phyloP scores from a whole-genome alignment of 148 eudicot species.

The Rhododendron griersonianum region DNA sequence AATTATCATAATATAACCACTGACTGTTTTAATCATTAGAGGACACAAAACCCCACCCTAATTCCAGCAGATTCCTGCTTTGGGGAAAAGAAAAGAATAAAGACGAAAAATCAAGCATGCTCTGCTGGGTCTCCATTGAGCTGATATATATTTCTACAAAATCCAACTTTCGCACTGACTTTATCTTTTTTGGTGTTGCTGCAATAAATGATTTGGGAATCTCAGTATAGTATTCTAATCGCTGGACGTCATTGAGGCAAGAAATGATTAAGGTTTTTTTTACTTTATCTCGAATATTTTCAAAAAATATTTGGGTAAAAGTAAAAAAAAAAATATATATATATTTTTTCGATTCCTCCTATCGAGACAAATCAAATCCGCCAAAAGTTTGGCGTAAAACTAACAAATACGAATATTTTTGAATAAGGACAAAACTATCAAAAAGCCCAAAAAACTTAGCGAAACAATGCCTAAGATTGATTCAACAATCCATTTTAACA shows the following conservation, averaged over 20 bases:
- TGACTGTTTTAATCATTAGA: neutral
- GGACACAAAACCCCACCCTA: neutral
- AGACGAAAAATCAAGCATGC: neutral
- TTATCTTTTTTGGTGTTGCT: neutral
- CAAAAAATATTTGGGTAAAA: no score
- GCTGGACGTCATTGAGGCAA: neutral
- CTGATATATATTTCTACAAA: neutral
- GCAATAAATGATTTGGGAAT: neutral
- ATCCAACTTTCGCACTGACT: neutral
- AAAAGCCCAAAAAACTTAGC: no score
- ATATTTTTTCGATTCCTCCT: no score
- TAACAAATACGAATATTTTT: no score
- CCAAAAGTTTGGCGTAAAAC: no score
- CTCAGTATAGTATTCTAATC: neutral
- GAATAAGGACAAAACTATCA: no score
- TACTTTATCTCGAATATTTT: no score
- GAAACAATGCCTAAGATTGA: no score
- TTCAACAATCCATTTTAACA: no score
- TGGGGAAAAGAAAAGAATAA: constrained; percentile 12
- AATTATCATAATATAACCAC: neutral
- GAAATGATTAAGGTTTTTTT: no score
- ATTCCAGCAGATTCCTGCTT: constrained; percentile 1
- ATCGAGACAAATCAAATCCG: no score
- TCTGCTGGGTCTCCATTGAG: neutral
- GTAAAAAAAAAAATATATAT: no score